phyloP scores from a whole-genome alignment of 208 protist genomes.

The Plasmodiophora brassicae region DNA sequence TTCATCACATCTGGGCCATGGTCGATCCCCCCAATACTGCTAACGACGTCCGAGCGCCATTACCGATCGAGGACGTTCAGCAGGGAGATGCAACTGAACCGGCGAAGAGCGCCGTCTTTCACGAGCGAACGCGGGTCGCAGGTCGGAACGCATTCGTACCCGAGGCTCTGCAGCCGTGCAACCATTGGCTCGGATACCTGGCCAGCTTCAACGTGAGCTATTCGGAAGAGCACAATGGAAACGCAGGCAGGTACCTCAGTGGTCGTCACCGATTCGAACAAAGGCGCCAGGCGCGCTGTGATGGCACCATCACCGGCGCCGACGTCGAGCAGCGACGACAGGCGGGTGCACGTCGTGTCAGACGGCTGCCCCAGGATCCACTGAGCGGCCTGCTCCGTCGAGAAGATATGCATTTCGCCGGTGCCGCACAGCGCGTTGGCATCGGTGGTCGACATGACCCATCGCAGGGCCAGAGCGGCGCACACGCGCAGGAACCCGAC shows the following conservation, averaged over 20 bases:
- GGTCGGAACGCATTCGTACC: not conserved
- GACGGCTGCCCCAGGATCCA: not conserved
- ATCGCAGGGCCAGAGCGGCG: not conserved
- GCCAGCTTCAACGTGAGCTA: not conserved
- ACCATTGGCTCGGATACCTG: slow-evolving; percentile 13
- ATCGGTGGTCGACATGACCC: not conserved
- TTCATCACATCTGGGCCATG: not conserved
- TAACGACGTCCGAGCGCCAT: not conserved
- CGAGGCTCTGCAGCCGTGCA: not conserved
- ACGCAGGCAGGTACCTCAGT: not conserved
- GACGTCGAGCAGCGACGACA: not conserved
- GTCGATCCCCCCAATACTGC: not conserved
- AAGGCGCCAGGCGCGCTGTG: not conserved
- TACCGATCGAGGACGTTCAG: not conserved
- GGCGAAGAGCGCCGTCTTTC: not conserved
- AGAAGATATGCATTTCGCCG: slow-evolving; percentile 8
- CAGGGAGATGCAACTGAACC: not conserved
- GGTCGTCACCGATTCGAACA: not conserved
- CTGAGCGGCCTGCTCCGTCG: not conserved
- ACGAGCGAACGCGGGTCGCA: not conserved
- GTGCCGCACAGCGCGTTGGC: not conserved
- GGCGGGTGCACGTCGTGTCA: not conserved
- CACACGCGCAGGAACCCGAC: not conserved
- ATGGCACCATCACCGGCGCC: not conserved
- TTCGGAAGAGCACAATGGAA: not conserved